phyloP scores from a whole-genome alignment of 805 yeast genomes.

The Cyberlindnera suaveolens region DNA sequence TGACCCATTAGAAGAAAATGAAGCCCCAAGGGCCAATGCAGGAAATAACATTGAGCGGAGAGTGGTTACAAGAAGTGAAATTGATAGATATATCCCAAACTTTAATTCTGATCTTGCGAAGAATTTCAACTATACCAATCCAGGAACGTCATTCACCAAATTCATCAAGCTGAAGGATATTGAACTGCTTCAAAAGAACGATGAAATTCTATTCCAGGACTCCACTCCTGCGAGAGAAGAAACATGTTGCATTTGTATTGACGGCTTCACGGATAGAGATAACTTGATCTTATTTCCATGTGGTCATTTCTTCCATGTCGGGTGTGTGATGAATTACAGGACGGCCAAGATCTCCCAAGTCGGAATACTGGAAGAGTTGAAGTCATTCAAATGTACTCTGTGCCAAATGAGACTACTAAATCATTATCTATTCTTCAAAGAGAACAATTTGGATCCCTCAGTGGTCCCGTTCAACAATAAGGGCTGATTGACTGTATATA shows the following conservation, averaged over 20 bases:
- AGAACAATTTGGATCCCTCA: background rate
- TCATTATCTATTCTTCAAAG: constrained; percentile 1
- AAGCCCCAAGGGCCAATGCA: too few species aligned
- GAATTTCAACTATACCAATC: constrained; percentile 2
- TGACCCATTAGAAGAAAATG: too few species aligned
- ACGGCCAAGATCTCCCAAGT: background rate
- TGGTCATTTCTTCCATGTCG: constrained; percentile 3
- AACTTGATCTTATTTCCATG: constrained; percentile 3
- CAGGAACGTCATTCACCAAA: constrained; percentile 1
- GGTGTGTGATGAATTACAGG: constrained; percentile 1
- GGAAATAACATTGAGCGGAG: too few species aligned
- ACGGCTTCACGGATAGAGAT: background rate
- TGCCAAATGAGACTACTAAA: constrained; percentile 2
- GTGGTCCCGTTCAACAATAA: too few species aligned
- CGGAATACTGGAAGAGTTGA: background rate
- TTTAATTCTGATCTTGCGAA: background rate
- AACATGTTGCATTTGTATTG: constrained; percentile 1
- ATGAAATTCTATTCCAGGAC: too few species aligned
- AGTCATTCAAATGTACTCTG: constrained; percentile 2
- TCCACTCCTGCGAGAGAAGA: background rate
- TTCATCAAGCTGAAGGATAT: background rate
- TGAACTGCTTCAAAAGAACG: background rate
- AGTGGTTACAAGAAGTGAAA: background rate
- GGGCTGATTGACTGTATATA: too few species aligned
- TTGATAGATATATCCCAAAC: background rate